Percentiles rank a stretch among this genome's conserved stretches.
Evolutionary conservation across 2,329 filamentous ascomycete species (phyloP).

Genomic region (Rasamsonia emersonii): DNA sequence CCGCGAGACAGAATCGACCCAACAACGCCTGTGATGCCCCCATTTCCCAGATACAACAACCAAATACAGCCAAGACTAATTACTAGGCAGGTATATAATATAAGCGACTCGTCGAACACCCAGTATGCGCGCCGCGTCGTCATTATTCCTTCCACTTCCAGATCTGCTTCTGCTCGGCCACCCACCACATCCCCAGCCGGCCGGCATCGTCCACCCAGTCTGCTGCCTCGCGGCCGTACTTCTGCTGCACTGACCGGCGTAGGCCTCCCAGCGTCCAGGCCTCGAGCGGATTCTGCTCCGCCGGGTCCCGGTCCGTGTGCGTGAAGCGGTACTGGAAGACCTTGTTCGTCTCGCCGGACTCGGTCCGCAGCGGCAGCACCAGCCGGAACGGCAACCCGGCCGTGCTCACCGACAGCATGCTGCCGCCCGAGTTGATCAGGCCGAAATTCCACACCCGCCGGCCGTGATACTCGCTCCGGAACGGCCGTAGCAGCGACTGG

Average conservation of each 20-base stretch:
- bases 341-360: slow-evolving; percentile 43
- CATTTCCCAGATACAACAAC: no score
- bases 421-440: slow-evolving; percentile 25
- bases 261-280: slow-evolving; percentile 22
- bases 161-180: slow-evolving; percentile 19
- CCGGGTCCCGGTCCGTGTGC: slow-evolving; percentile 24
- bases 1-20: no score
- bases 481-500: slow-evolving; percentile 38
- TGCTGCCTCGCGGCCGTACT: slow-evolving; percentile 22
- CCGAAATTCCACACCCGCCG: slow-evolving; percentile 25
- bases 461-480: slow-evolving; percentile 18
- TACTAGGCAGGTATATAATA: no score
- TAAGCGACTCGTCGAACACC: no score
- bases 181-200: slow-evolving; percentile 30
- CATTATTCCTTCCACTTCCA: no score
- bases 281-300: slow-evolving; percentile 22
- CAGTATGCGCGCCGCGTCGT: no score
- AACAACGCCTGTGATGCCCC: no score
- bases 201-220: slow-evolving; percentile 29
- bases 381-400: slow-evolving; percentile 67
- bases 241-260: slow-evolving; percentile 13
- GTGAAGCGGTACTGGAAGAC: slow-evolving; percentile 44
- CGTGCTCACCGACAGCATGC: slow-evolving; percentile 54
- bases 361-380: slow-evolving; percentile 53
- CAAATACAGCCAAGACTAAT: no score